Base-by-base conservation (phyloP, 78 protist species). In the Guillardia theta region DNA sequence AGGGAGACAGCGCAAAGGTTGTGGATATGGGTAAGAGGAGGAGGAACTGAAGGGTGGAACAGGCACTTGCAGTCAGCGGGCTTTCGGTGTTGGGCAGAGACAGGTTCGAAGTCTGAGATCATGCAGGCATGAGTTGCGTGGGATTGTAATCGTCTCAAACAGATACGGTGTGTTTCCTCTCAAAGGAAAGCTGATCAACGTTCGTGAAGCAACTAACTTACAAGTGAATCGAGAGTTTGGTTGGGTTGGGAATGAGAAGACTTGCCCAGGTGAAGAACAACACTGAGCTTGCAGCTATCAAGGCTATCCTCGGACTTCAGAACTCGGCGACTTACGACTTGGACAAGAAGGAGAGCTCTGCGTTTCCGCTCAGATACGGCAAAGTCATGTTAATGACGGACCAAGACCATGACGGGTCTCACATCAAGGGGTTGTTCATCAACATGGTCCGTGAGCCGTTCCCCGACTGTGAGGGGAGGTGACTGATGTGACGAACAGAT, bases 381-480 rank as follows among this genome's bases (percentile, higher is more conserved):
- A 92, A 90, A 27, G 45, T 99, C 88, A 98, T 99, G 99, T 98
- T 99, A 95, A 99, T 99, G 99, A 88, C 99, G 22, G 99, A 99
- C 94, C 98, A 97, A 97, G 99, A 99, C 93, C 96, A 96, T 62
- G 99, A 99, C 94, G 99, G 99, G 33, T 98, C 99, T 39, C 99
- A 99, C 98, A 99, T 99, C 95, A 99, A 99, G 95, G 99, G 99
- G 8, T 97, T 99, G 19, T 50, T 99, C 47, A 97, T 99, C 96
- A 99, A 99, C 96, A 95, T 98, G 41, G 19, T 99, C 76, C 99
- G 99, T 94, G 48, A 47, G 44, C 96, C 95, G 76, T 99, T 99
- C 99, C 99, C 99, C 62, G 62, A 53, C n/a, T n/a, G n/a, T n/a
- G n/a, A n/a, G n/a, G n/a, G n/a, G n/a, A n/a, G n/a, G n/a, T n/a